phyloP scores from a whole-genome alignment of 805 yeast genomes.

The Ogataea populi-albae region DNA sequence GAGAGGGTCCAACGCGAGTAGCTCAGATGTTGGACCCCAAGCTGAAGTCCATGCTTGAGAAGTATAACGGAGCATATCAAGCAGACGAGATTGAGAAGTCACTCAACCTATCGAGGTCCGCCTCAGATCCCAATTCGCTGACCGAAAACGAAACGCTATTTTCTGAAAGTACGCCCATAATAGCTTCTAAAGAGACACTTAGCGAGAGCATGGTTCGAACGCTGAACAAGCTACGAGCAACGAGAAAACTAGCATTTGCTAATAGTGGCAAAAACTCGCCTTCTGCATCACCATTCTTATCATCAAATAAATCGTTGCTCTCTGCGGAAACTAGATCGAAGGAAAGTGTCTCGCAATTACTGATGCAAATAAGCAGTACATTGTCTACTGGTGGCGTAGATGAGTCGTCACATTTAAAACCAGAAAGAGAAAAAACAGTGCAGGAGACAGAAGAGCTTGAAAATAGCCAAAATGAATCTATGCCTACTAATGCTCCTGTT shows the following conservation, averaged over 20 bases:
- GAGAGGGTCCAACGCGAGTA: constrained; percentile 16
- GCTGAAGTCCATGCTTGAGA: constrained; percentile 34
- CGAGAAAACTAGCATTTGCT: constrained; percentile 24
- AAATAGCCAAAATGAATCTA: neutral
- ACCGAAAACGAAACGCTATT: constrained; percentile 29
- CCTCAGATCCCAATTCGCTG: constrained; percentile 32
- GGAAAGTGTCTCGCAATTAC: constrained; percentile 26
- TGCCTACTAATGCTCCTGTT: neutral
- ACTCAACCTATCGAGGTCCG: constrained; percentile 29
- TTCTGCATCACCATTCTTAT: constrained; percentile 4
- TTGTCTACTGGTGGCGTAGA: constrained; percentile 6
- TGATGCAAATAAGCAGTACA: constrained; percentile 24
- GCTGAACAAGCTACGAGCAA: constrained; percentile 37
- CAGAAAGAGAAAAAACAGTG: neutral
- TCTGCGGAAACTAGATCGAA: constrained; percentile 2
- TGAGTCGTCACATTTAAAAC: neutral
- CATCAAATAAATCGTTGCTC: neutral
- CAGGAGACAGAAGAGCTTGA: neutral
- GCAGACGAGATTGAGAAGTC: constrained; percentile 29
- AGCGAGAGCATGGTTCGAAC: constrained; percentile 35
- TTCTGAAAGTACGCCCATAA: constrained; percentile 17
- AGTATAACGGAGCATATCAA: constrained; percentile 40
- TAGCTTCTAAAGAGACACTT: constrained; percentile 25
- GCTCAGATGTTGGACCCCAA: constrained; percentile 28
- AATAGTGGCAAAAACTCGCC: constrained; percentile 3